These are phyloP conservation scores for Piromyces finnis DNA, from an alignment of 192 early-diverging fungal genomes.

Conservation along the genomic window DNA sequence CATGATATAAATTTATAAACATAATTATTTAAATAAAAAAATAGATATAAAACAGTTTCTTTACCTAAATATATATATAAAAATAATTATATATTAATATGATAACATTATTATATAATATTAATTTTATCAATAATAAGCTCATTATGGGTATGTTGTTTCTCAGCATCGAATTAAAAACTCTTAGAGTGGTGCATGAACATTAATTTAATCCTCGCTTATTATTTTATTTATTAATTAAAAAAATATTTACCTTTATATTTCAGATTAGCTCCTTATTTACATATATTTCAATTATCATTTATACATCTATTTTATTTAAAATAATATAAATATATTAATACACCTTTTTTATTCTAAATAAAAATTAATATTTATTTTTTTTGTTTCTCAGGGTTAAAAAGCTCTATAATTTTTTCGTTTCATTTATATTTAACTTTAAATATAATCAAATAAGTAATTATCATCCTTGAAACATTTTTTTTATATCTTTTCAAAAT, in stretches of 20 bases:
- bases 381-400: not conserved
- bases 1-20: too few relatives aligned
- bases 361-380: not conserved
- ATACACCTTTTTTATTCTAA: not conserved
- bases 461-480: not conserved
- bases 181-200: not conserved
- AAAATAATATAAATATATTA: too few relatives aligned
- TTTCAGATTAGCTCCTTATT: too few relatives aligned
- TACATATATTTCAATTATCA: too few relatives aligned
- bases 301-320: too few relatives aligned
- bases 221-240: too few relatives aligned
- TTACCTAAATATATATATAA: too few relatives aligned
- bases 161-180: not conserved
- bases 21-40: too few relatives aligned
- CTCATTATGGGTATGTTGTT: not conserved
- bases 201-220: not conserved
- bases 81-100: not conserved
- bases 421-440: not conserved
- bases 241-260: too few relatives aligned
- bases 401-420: not conserved
- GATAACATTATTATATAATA: too few relatives aligned
- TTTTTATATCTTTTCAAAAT: too few relatives aligned
- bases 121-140: not conserved
- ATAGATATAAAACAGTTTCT: too few relatives aligned
- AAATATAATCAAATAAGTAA: not conserved